A percentile compares a stretch with the other conserved stretches of the same genome.
Conservation (phyloP, 1,139 yeast genomes). For the Sugiyamaella pinicola region DNA sequence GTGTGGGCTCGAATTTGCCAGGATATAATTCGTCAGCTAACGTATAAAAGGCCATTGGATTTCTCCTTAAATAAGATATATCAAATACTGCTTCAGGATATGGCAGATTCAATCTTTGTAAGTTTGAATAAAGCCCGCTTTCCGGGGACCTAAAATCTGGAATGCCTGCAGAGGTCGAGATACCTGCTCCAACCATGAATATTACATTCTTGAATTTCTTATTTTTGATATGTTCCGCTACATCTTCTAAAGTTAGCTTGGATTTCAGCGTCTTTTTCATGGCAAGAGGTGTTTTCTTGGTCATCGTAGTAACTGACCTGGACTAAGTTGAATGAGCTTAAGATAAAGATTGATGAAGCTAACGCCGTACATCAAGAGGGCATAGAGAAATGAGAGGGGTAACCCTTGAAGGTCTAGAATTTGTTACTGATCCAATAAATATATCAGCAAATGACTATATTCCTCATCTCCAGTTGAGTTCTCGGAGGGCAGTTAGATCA, state of each 20-base stretch:
- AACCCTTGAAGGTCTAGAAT: too few relatives aligned
- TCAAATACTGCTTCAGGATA: slow-evolving; percentile 96
- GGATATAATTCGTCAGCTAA: slow-evolving; percentile 86
- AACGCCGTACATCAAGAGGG: slow-evolving; percentile 3
- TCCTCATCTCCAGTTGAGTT: too few relatives aligned
- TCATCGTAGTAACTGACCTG: neutral
- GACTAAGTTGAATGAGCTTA: too few relatives aligned
- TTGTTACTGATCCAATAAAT: too few relatives aligned
- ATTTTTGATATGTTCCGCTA: slow-evolving; percentile 35
- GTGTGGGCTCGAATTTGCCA: slow-evolving; percentile 80
- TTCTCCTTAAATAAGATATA: slow-evolving; percentile 70
- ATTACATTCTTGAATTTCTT: slow-evolving; percentile 39
- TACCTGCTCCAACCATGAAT: slow-evolving; percentile 79
- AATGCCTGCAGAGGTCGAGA: slow-evolving; percentile 88
- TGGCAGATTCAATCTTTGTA: slow-evolving; percentile 73
- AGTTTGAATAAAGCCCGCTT: slow-evolving; percentile 85
- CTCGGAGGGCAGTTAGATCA: too few relatives aligned
- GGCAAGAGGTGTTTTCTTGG: too few relatives aligned
- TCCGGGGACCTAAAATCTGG: slow-evolving; percentile 93
- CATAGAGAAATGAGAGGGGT: too few relatives aligned
- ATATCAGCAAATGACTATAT: too few relatives aligned
- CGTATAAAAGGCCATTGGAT: slow-evolving; percentile 82
- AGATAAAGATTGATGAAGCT: slow-evolving; percentile 10
- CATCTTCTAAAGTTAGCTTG: slow-evolving; percentile 28
- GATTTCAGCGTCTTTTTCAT: neutral